These are phyloP conservation scores for Persicaria tinctoria DNA, from an alignment of 148 eudicot species.

Conservation along the genomic window DNA sequence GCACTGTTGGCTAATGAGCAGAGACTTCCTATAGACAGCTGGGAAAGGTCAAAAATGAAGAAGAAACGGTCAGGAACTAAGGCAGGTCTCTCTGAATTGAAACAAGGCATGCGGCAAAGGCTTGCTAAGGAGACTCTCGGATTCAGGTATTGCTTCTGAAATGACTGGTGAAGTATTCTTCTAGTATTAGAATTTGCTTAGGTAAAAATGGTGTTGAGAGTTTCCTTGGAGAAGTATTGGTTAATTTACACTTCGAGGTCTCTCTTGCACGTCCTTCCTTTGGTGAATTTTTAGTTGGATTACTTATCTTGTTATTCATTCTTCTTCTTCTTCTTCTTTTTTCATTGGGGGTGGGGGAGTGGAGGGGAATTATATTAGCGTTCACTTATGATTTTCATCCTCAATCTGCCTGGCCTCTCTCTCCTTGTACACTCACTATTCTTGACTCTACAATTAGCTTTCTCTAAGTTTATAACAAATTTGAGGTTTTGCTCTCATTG, in stretches of 20 bases:
- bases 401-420: not conserved
- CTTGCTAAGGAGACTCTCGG: conserved; percentile 31
- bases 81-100: conserved; percentile 47
- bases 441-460: not conserved
- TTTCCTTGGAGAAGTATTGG: not conserved
- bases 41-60: conserved; percentile 64
- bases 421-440: not conserved
- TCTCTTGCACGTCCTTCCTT: not conserved
- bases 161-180: not conserved
- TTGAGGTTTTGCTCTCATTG: not conserved
- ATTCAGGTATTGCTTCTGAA: conserved; percentile 31
- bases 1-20: conserved; percentile 40
- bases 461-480: not conserved
- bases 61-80: conserved; percentile 62
- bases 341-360: too few relatives aligned
- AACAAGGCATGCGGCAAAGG: conserved; percentile 49
- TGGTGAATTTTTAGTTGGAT: not conserved
- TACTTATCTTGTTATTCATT: not conserved
- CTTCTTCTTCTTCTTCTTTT: too few relatives aligned
- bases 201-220: conserved; percentile 4
- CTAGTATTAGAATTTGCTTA: conserved; percentile 1
- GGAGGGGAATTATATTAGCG: too few relatives aligned
- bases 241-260: not conserved
- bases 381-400: not conserved
- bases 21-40: conserved; percentile 42